Evolutionary conservation across 23 red algal species (phyloP), one percentile per base, ranked within the genome.

Genomic region (Gracilaria vermiculophylla): DNA sequence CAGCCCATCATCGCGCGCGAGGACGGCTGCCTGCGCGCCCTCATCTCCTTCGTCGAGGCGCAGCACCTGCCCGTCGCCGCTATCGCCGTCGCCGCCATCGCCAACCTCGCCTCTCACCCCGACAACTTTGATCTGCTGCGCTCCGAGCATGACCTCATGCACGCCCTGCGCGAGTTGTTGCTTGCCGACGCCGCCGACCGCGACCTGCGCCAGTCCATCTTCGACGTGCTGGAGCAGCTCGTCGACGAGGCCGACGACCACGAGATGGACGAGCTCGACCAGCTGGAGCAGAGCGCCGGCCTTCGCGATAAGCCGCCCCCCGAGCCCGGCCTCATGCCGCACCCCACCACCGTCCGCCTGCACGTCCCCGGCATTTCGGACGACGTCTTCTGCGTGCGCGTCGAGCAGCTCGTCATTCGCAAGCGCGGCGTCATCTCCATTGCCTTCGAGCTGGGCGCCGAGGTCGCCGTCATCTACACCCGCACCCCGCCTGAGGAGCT

Each of bases 1-100:
- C 93, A 95, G 73, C 93, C 93, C 43, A 95, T 95, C 41, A 95
- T 95, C 66, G 93, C 93, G 9, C 40, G 93, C 0, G 93, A 95
- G 72, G 93, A 95, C n/a, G 93, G 93, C 65, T 95, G 80, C 43
- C 73, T 95, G 33, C 77, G 82, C 72, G 93, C 93, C 15, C 80
- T 95, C 15, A 66, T 72, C n/a, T 52, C 51, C 65, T 95, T 95
- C 76, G 79, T 95, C 52, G 50, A 70, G 36, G 78, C 60, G 12
- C 40, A 88, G 41, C 55, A 95, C 71, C 25, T 86, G 0, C 40
- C 83, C 28, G 81, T 95, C 15, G 85, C 83, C 32, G 35, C 74
- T 41, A 95, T 95, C 62, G 93, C 93, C 64, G 93, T 95, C 55
- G 93, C 80, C 28, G 58, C 58, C 7, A 13, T 64, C 58, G 29